Evolutionary conservation across 495 filamentous ascomycete species (phyloP).

Genomic region (Neurospora sp.): DNA sequence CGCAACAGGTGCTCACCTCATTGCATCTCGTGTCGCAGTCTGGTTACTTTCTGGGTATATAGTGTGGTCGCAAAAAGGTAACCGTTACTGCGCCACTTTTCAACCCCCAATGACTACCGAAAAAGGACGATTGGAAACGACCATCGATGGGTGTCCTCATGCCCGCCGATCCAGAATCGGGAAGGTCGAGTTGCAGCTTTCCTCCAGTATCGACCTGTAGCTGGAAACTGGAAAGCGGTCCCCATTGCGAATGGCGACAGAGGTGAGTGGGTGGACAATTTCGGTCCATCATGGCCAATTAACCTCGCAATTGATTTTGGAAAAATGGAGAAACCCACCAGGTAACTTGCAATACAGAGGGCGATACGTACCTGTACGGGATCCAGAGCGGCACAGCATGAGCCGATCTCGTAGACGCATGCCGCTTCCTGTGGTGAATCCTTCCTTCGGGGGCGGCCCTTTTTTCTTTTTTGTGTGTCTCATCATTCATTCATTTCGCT

Average conservation of each 20-base stretch:
- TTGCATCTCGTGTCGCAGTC: neutral
- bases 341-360: neutral
- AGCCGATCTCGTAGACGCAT: neutral
- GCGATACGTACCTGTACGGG: neutral
- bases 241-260: neutral
- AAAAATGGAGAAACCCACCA: neutral
- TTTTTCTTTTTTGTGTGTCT: neutral
- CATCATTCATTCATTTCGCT: neutral
- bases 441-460: neutral
- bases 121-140: neutral
- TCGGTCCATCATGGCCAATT: neutral
- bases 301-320: neutral
- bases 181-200: neutral
- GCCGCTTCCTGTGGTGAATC: neutral
- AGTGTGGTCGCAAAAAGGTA: neutral
- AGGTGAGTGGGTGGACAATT: neutral
- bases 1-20: neutral
- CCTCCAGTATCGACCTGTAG: neutral
- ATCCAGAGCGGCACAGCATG: neutral
- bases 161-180: neutral
- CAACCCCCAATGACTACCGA: neutral
- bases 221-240: neutral
- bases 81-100: neutral
- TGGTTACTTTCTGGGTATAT: neutral
- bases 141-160: neutral